Conservation (phyloP, 371 early-diverging fungal species). For the Rhizopus delemar region DNA sequence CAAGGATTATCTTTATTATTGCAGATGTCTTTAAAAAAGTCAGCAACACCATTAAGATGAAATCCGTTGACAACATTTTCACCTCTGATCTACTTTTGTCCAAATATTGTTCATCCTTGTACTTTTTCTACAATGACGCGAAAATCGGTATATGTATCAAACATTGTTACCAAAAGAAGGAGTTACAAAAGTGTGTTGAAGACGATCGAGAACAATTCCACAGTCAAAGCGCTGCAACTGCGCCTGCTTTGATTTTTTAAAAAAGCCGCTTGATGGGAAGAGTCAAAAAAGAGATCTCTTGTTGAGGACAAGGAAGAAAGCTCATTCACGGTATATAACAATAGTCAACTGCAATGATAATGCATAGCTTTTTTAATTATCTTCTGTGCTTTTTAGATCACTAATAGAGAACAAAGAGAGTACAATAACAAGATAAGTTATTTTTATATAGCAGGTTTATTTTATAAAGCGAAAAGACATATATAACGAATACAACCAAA, state of each 20-base stretch:
- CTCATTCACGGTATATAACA: neutral
- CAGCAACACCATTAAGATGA: neutral
- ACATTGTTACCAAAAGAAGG: conserved; percentile 11
- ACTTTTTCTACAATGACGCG: conserved; percentile 2
- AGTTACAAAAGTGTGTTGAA: conserved; percentile 8
- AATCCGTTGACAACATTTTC: neutral
- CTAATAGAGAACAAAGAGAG: conserved; percentile 4
- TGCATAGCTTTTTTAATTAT: neutral
- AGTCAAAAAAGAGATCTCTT: conserved; percentile 11
- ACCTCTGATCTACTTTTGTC: conserved; percentile 7
- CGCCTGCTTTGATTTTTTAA: conserved; percentile 7
- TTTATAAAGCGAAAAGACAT: conserved; percentile 5
- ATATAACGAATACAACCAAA: neutral
- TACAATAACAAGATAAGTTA: neutral
- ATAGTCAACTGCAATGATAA: neutral
- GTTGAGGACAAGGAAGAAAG: conserved; percentile 10
- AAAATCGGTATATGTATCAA: neutral
- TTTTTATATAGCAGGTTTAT: neutral
- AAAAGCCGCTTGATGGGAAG: conserved; percentile 10
- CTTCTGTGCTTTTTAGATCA: neutral
- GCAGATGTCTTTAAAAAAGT: conserved; percentile 8
- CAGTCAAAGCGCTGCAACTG: conserved; percentile 5
- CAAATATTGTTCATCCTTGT: conserved; percentile 2
- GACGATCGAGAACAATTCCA: conserved; percentile 6
- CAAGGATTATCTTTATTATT: conserved; percentile 2